Base-by-base conservation (phyloP, 331 rosid species). In the Quercus tomentella region DNA sequence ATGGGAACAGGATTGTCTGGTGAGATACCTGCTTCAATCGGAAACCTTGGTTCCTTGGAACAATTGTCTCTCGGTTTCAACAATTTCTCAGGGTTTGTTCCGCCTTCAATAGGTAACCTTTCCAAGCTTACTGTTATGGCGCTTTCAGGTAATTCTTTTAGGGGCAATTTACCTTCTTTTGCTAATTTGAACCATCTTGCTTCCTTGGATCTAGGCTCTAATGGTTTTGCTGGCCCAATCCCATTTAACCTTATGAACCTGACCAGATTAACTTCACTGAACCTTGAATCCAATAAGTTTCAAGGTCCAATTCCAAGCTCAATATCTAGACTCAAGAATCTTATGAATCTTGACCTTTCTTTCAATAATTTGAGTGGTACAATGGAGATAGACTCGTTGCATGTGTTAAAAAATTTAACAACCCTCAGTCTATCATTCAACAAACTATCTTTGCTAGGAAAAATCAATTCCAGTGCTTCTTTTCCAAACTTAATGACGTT, bases 351-450 rank as follows among this genome's bases (percentile, higher is more conserved):
- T 54, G 0, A 1, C 45, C 68, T 75, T 4, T 0, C 1, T 4
- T 0, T 0, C 45, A 41, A 41, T 41, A 41, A 41, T 8, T 41
- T 41, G 45, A 41, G 45, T 8, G 45, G 90, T 3, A 8, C 52
- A n/a, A 10, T 89, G 56, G 76, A 83, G 57, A 17, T 87, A 14
- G 66, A 69, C 55, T 17, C 12, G 45, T 88, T 86, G 31, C 22
- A 75, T 2, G 12, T 33, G 45, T 72, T 84, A 4, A 60, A 81
- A 67, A 54, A 1, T 25, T 73, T 90, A 14, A 0, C 0, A 2
- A 0, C 0, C 0, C 79, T 90, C 18, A 0, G 0, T 10, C 76
- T 82, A 15, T 76, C 84, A 2, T 0, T 0, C 54, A 89, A 84
- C 74, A 70, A 77, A 17, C 35, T 86, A 4, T 80, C 85, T 0